phyloP scores from a whole-genome alignment of 2,329 filamentous ascomycete species.

The Xylariaceae sp. region DNA sequence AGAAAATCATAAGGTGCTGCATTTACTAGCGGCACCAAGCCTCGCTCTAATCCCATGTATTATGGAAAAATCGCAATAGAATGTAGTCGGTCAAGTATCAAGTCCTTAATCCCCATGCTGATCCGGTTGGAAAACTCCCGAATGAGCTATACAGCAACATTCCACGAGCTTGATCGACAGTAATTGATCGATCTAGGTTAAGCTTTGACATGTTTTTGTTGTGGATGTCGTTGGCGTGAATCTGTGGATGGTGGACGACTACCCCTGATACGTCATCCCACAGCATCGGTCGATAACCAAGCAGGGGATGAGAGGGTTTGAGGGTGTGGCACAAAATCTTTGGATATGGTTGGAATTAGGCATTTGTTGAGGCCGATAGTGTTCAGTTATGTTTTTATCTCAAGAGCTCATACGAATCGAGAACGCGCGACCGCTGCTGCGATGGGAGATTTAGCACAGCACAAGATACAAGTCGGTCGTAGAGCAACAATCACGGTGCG shows the following conservation, averaged over 20 bases:
- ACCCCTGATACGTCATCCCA: conserved; percentile 23
- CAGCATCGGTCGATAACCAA: neutral
- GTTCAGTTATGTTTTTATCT: neutral
- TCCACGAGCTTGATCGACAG: neutral
- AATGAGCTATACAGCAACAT: neutral
- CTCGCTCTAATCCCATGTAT: no score
- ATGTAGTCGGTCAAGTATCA: no score
- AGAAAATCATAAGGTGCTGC: no score
- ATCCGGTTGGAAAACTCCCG: no score
- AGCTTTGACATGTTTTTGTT: neutral
- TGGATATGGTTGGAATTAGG: neutral
- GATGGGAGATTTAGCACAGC: neutral
- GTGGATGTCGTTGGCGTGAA: neutral
- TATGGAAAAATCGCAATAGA: no score
- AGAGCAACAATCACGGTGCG: neutral
- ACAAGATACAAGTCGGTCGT: neutral
- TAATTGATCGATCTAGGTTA: no score
- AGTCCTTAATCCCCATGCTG: no score
- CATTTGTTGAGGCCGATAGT: neutral
- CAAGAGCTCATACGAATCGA: neutral
- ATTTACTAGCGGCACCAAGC: no score
- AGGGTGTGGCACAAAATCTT: neutral
- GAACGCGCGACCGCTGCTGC: neutral
- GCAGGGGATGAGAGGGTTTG: neutral
- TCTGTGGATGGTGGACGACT: neutral